A percentile compares a stretch with the other conserved stretches of the same genome.
Evolutionary conservation across 1,284 basidiomycete species (phyloP).

Genomic region (Pisolithus thermaeus): DNA sequence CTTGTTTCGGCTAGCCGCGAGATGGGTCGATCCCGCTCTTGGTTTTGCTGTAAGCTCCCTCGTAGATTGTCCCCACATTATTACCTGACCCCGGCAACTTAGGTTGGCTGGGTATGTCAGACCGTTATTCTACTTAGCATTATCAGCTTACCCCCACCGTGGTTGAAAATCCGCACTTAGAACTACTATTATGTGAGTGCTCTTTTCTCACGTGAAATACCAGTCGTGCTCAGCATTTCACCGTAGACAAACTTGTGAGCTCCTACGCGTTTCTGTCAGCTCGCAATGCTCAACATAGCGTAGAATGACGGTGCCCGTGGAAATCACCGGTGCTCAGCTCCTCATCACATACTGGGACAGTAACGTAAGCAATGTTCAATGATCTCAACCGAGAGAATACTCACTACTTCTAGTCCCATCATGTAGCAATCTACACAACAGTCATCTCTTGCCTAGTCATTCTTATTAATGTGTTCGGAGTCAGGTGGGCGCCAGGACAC

Average conservation of each 20-base stretch:
- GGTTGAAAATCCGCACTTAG: background rate
- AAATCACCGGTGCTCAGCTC: slow-evolving; percentile 71
- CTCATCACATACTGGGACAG: slow-evolving; percentile 74
- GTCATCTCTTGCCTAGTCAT: slow-evolving; percentile 55
- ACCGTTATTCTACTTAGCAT: background rate
- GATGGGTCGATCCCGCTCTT: slow-evolving; percentile 71
- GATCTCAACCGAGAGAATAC: background rate
- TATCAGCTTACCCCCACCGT: background rate
- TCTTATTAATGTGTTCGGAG: slow-evolving; percentile 71
- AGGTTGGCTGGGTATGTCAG: slow-evolving; percentile 41
- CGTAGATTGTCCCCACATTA: slow-evolving; percentile 14
- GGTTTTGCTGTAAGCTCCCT: slow-evolving; percentile 49
- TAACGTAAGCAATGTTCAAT: slow-evolving; percentile 33
- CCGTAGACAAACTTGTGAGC: slow-evolving; percentile 45
- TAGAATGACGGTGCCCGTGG: slow-evolving; percentile 61
- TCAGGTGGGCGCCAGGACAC: slow-evolving; percentile 33
- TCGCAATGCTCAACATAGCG: background rate
- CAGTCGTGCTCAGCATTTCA: slow-evolving; percentile 16
- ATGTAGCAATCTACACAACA: slow-evolving; percentile 58
- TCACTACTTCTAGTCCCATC: slow-evolving; percentile 31
- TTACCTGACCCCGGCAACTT: background rate
- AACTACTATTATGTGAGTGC: slow-evolving; percentile 14
- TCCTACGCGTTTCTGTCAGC: background rate
- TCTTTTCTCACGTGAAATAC: slow-evolving; percentile 22
- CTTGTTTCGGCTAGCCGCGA: slow-evolving; percentile 39